A percentile compares a stretch with the other conserved stretches of the same genome.
These are phyloP conservation scores for Ceratocystis diversiconidia DNA, from an alignment of 2,329 filamentous ascomycete species.

Conservation along the genomic window DNA sequence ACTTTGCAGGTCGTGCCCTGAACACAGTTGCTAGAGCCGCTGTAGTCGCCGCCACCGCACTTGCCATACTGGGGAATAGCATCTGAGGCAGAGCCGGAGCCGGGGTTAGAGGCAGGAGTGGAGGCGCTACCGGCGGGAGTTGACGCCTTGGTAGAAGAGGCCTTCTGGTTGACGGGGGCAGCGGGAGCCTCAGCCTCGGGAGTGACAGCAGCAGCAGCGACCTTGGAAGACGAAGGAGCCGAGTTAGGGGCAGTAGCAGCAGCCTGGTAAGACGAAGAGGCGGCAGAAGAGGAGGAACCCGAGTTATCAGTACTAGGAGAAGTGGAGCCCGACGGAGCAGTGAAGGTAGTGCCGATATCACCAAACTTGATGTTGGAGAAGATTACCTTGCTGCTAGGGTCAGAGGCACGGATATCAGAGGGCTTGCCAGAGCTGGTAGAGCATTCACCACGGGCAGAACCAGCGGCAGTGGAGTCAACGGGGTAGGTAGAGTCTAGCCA, in stretches of 20 bases:
- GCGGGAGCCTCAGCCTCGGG: not conserved
- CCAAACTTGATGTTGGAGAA: conserved; percentile 39
- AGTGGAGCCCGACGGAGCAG: not conserved
- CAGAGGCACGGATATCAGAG: conserved; percentile 20
- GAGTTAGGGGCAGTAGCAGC: not conserved
- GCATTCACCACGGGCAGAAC: conserved; percentile 22
- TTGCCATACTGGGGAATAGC: not conserved
- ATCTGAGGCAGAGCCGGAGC: not conserved
- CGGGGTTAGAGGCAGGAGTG: not conserved
- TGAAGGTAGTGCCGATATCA: conserved; percentile 32
- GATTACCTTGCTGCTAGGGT: conserved; percentile 27
- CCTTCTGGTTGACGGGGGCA: too few species aligned
- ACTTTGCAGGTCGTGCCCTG: not conserved
- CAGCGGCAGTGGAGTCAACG: conserved; percentile 21
- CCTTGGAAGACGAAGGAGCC: not conserved
- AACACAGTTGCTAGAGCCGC: not conserved
- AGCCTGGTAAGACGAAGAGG: not conserved
- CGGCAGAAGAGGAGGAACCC: not conserved
- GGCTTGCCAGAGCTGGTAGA: conserved; percentile 22
- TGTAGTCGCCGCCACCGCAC: not conserved
- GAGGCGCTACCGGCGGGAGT: not conserved
- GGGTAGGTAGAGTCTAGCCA: conserved; percentile 61
- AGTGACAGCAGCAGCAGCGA: not conserved
- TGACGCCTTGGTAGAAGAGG: not conserved
- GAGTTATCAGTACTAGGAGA: not conserved